Conservation (phyloP, 176 grass and related monocot genomes). For the Poa pratensis region DNA sequence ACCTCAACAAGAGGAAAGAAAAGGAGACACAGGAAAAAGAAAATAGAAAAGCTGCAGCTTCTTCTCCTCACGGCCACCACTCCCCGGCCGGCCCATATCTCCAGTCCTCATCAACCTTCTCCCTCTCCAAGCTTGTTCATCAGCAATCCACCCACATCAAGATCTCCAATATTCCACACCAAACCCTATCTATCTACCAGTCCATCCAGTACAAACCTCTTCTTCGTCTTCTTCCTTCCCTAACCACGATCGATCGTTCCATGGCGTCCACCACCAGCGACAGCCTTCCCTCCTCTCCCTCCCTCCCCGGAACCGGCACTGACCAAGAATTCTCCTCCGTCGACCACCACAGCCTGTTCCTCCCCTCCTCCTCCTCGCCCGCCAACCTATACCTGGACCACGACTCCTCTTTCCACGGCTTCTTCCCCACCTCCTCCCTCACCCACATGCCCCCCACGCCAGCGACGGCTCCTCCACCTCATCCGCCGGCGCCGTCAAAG, state of each 20-base stretch:
- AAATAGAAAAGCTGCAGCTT: constrained; percentile 20
- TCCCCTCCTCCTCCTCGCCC: constrained; percentile 45
- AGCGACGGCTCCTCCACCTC: constrained; percentile 34
- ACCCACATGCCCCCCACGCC: constrained; percentile 6
- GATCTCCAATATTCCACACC: constrained; percentile 46
- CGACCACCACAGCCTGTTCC: constrained; percentile 51
- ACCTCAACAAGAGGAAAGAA: background rate
- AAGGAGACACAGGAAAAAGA: background rate
- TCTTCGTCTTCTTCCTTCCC: constrained; percentile 24
- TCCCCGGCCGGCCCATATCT: constrained; percentile 12
- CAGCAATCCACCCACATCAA: constrained; percentile 36
- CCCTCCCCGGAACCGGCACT: constrained; percentile 39
- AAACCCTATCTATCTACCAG: constrained; percentile 39
- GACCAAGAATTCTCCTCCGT: constrained; percentile 75
- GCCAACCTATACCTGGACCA: constrained; percentile 56
- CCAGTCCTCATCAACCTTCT: constrained; percentile 11
- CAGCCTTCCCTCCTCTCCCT: constrained; percentile 78
- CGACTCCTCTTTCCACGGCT: constrained; percentile 51
- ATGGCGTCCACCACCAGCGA: constrained; percentile 93
- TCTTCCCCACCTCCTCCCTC: constrained; percentile 34
- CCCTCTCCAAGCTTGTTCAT: constrained; percentile 2
- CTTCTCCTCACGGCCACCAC: constrained; percentile 9
- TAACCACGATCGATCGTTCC: constrained; percentile 32
- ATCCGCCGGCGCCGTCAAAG: constrained; percentile 22
- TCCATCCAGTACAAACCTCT: constrained; percentile 27